Percentiles rank a stretch among this genome's conserved stretches.
Evolutionary conservation across 2,329 filamentous ascomycete genomes (phyloP).

Genomic region (Cladosporium sp.): DNA sequence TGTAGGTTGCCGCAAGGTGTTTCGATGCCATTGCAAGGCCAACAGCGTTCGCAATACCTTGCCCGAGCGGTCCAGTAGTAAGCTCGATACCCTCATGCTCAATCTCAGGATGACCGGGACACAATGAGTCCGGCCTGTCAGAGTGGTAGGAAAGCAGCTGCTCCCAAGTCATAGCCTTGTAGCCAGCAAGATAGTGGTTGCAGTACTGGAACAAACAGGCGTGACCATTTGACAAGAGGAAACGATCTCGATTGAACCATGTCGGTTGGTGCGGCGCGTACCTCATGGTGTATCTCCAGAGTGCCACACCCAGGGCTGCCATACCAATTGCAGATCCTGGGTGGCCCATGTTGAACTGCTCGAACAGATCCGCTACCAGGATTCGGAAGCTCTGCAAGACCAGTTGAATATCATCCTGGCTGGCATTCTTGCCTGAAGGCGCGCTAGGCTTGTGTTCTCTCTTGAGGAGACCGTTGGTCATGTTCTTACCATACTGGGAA

Average conservation of each 20-base stretch:
- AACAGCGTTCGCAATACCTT: slow-evolving; percentile 60
- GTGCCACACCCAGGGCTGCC: slow-evolving; percentile 60
- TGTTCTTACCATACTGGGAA: slow-evolving; percentile 19
- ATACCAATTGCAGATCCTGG: slow-evolving; percentile 64
- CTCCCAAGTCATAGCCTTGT: slow-evolving; percentile 57
- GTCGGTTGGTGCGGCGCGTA: slow-evolving; percentile 57
- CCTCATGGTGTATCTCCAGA: slow-evolving; percentile 64
- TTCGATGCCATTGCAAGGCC: slow-evolving; percentile 61
- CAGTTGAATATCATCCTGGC: slow-evolving; percentile 17
- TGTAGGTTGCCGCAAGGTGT: slow-evolving; percentile 57
- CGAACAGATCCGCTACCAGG: slow-evolving; percentile 66
- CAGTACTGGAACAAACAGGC: slow-evolving; percentile 57
- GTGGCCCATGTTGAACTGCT: slow-evolving; percentile 70
- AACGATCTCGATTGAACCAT: slow-evolving; percentile 64
- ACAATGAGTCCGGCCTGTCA: slow-evolving; percentile 48
- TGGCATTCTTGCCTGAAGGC: slow-evolving; percentile 2
- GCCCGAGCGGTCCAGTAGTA: slow-evolving; percentile 60
- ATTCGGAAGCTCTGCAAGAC: slow-evolving; percentile 54
- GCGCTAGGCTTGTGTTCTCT: slow-evolving; percentile 18
- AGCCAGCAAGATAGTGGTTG: slow-evolving; percentile 46
- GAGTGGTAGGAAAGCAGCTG: slow-evolving; percentile 58
- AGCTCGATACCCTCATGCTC: slow-evolving; percentile 60
- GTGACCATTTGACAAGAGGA: slow-evolving; percentile 63
- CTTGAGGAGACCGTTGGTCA: slow-evolving; percentile 20
- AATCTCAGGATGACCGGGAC: slow-evolving; percentile 55